phyloP scores from a whole-genome alignment of 257 asterid species.

The Jacaranda copaia region DNA sequence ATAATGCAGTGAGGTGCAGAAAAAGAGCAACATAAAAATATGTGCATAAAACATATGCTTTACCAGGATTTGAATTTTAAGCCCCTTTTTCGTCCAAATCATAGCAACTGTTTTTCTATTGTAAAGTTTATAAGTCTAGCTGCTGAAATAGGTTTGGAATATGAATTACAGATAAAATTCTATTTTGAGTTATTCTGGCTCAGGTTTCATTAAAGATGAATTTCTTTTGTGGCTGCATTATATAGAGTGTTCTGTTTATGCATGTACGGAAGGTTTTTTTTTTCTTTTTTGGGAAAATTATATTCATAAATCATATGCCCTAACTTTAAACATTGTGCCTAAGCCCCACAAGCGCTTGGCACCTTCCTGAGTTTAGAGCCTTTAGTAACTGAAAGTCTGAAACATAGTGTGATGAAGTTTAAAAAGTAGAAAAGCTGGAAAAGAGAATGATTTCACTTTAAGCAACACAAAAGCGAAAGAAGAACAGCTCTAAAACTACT shows the following conservation, averaged over 20 bases:
- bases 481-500: not conserved
- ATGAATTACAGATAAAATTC: not conserved
- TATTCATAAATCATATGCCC: constrained; percentile 23
- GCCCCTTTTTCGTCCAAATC: constrained; percentile 1
- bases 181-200: not conserved
- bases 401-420: constrained; percentile 19
- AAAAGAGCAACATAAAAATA: not conserved
- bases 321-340: constrained; percentile 3
- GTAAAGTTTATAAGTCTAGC: not conserved
- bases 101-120: not conserved
- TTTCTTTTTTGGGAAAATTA: not conserved
- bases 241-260: not conserved
- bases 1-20: not conserved
- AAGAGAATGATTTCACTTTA: not conserved
- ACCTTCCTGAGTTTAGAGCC: not conserved
- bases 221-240: not conserved
- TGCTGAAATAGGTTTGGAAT: not conserved
- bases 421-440: constrained; percentile 25
- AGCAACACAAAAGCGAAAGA: constrained; percentile 20
- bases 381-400: constrained; percentile 10
- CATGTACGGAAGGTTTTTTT: not conserved
- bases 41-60: not conserved
- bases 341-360: not conserved
- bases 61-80: not conserved
- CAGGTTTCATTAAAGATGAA: not conserved